Conservation (phyloP, 345 rosid genomes). For the Litchi chinensis region DNA sequence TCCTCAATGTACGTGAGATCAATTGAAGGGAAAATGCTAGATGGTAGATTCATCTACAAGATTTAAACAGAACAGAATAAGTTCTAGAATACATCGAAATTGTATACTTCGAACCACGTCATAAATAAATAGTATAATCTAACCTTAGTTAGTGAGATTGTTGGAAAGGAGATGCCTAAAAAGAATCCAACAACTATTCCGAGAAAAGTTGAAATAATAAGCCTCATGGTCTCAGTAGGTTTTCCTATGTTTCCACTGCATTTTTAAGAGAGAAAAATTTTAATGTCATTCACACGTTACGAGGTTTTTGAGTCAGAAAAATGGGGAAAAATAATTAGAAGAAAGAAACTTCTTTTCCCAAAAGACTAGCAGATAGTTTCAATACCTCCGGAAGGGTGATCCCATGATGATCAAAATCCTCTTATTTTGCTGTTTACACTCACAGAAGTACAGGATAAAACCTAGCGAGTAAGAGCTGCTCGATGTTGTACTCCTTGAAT, state of each 20-base stretch:
- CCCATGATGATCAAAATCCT: slow-evolving; percentile 37
- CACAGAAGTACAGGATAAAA: slow-evolving; percentile 27
- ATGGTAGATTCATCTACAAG: slow-evolving; percentile 81
- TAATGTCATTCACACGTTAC: not conserved
- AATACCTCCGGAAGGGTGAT: slow-evolving; percentile 42
- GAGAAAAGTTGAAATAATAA: slow-evolving; percentile 61
- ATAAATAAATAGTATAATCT: not conserved
- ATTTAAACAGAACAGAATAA: slow-evolving; percentile 21
- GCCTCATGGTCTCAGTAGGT: slow-evolving; percentile 73
- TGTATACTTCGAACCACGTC: slow-evolving; percentile 14
- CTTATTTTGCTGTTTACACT: slow-evolving; percentile 19
- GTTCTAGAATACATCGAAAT: slow-evolving; percentile 12
- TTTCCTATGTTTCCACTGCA: slow-evolving; percentile 58
- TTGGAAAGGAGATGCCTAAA: slow-evolving; percentile 77
- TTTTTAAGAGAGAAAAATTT: slow-evolving; percentile 13
- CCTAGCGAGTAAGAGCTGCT: slow-evolving; percentile 18
- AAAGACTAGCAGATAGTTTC: slow-evolving; percentile 7
- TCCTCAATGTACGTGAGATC: slow-evolving; percentile 81
- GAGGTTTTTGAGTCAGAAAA: not conserved
- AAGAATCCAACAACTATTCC: slow-evolving; percentile 83
- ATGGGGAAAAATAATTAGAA: not conserved
- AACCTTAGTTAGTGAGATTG: slow-evolving; percentile 83
- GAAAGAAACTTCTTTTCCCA: not conserved
- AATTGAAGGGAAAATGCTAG: slow-evolving; percentile 75
- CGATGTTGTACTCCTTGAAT: slow-evolving; percentile 33